Evolutionary conservation across 208 protist genomes (phyloP).

Genomic region (Wallacemonas collosoma): DNA sequence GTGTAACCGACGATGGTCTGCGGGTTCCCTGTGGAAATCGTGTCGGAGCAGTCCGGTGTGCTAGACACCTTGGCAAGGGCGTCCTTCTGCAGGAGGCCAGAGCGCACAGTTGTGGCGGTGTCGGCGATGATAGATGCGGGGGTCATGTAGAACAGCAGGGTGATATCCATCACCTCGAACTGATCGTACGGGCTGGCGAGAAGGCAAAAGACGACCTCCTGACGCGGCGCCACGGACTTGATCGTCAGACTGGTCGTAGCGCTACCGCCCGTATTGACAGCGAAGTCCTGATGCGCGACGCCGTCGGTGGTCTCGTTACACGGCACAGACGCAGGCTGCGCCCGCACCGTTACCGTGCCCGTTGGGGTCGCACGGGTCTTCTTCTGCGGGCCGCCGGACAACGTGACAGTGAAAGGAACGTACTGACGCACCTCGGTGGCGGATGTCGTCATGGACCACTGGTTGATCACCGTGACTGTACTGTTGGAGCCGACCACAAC

Average conservation of each 20-base stretch:
- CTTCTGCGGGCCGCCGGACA: conserved; percentile 31
- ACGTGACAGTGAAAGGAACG: conserved; percentile 29
- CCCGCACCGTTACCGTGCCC: conserved; percentile 4
- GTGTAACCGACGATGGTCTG: conserved; percentile 22
- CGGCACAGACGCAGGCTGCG: conserved; percentile 25
- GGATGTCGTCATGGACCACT: conserved; percentile 33
- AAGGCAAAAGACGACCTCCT: conserved; percentile 36
- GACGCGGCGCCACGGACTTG: conserved; percentile 19
- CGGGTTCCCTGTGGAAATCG: conserved; percentile 28
- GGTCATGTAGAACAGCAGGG: conserved; percentile 59
- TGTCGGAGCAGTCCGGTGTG: conserved; percentile 31
- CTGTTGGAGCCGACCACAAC: conserved; percentile 32
- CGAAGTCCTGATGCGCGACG: neutral
- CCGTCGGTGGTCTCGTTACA: conserved; percentile 18
- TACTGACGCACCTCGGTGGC: conserved; percentile 35
- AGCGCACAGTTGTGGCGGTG: conserved; percentile 34
- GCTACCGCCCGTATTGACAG: conserved; percentile 13
- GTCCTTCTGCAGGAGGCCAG: conserved; percentile 26
- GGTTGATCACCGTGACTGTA: conserved; percentile 40
- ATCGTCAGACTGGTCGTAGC: conserved; percentile 24
- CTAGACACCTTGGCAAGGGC: conserved; percentile 38
- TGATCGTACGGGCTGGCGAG: conserved; percentile 18
- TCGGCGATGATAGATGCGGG: conserved; percentile 51
- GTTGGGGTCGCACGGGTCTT: conserved; percentile 10
- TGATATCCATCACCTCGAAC: conserved; percentile 28